phyloP scores from a whole-genome alignment of 148 eudicot species.

The Hydrangea macrophylla region DNA sequence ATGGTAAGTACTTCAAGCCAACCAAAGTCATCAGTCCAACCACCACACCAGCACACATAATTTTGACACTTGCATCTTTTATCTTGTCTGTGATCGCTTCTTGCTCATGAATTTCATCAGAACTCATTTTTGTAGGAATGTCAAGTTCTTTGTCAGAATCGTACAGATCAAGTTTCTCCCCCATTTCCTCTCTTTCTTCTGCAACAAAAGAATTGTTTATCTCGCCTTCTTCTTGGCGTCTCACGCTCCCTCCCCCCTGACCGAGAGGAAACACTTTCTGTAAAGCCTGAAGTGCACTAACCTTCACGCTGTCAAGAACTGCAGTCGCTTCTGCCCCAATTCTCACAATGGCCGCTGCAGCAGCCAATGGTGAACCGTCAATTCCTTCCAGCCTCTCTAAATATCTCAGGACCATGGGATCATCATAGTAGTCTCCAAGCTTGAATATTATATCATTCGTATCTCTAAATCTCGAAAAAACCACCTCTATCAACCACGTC shows the following conservation, averaged over 20 bases:
- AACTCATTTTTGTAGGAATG: slow-evolving; percentile 23
- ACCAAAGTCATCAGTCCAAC: slow-evolving; percentile 71
- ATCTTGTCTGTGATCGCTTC: slow-evolving; percentile 64
- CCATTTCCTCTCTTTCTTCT: slow-evolving; percentile 26
- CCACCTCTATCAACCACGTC: slow-evolving; percentile 97
- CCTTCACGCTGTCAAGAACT: slow-evolving; percentile 79
- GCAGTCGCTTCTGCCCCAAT: slow-evolving; percentile 95
- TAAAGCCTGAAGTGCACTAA: slow-evolving; percentile 74
- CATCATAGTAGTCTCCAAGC: slow-evolving; percentile 97
- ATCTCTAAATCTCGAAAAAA: slow-evolving; percentile 92
- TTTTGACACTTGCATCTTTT: slow-evolving; percentile 80
- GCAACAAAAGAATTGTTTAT: slow-evolving; percentile 24
- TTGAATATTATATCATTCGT: slow-evolving; percentile 57
- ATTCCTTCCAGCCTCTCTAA: slow-evolving; percentile 80
- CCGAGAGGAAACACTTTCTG: slow-evolving; percentile 81
- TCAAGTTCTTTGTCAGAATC: slow-evolving; percentile 23
- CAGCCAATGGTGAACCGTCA: slow-evolving; percentile 83
- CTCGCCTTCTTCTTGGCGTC: slow-evolving; percentile 38
- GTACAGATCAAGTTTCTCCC: slow-evolving; percentile 26
- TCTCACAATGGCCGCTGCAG: slow-evolving; percentile 92
- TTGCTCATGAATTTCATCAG: slow-evolving; percentile 45
- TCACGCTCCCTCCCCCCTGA: slow-evolving; percentile 36
- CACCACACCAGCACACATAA: slow-evolving; percentile 84
- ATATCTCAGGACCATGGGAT: slow-evolving; percentile 80
- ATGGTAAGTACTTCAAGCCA: slow-evolving; percentile 57